Evolutionary conservation across 2,329 filamentous ascomycete genomes (phyloP), one percentile per base, ranked within the genome.

Genomic region (Paraphaeosphaeria minitans): DNA sequence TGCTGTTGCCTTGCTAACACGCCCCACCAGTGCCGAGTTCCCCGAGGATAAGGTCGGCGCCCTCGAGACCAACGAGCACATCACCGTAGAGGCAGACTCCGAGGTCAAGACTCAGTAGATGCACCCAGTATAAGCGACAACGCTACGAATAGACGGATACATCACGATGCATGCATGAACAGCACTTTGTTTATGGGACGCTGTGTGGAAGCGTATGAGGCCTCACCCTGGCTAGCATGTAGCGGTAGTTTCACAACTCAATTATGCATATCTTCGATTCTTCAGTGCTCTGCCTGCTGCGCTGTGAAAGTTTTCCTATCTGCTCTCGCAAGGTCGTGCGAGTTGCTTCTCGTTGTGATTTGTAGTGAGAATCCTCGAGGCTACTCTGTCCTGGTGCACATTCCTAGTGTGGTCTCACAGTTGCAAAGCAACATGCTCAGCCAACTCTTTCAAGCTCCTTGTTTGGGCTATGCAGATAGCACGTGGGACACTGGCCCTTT

Each of bases 21-120:
- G 22, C 42, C 57, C n/a, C 42, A 13, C 22, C 60, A 97, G 93
- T 52, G 92, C 93, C 70, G 82, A 85, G 57, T 92, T 91, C 77
- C 86, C 87, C 29, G 82, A 87, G 13, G 90, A 89, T 73, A 80
- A 84, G 16, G 81, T 96, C 58, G 78, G 78, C 39, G 85, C 89
- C 5, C 83, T 97, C 59, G 81, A 88, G 68, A 81, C 80, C 59
- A 85, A 90, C 80, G 86, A 91, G 64, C 84, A 92, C 72, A 82
- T 97, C 75, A 84, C 92, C 46, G 90, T 97, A 58, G 94, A 98
- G 84, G 70, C 78, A 59, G 92, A 97, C 77, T 78, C 82, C 49
- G 82, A 85, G 69, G 86, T 96, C 61, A 87, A 66, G 69, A 95
- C 85, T 8, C 89, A 94, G 83, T 94, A 87, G 75, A 76, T 16